Evolutionary conservation across 23 red algal genomes (phyloP), one percentile per base, ranked within the genome.

Genomic region (Gracilariopsis chorda): DNA sequence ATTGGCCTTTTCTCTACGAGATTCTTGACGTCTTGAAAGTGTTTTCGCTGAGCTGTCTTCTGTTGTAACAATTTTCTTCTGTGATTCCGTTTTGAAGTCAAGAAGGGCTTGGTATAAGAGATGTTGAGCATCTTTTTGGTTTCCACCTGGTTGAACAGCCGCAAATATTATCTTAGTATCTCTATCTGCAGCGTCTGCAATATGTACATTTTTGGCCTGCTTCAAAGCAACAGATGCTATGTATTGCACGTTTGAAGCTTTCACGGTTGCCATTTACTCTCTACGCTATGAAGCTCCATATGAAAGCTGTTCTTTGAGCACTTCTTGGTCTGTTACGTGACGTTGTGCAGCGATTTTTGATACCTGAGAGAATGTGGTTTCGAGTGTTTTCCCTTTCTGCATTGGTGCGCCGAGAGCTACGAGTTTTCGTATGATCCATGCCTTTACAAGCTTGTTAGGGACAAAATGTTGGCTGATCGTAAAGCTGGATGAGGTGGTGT

Each of bases 41-140:
- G 72, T 28, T 6, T 34, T 48, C 10, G 2, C 21, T 4, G 72
- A 37, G 32, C 27, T 44, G 19, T 77, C 40, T 21, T 77, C 72
- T 17, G 72, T 51, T 8, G 45, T 77, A 5, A 77, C 5, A 3
- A 20, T 20, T 13, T 11, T 5, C 1, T 25, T 4, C 25, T 42
- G 25, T 0, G 80, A 53, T 0, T 67, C 80, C 11, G 41, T 7
- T 42, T 84, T 84, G 80, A 48, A 84, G 19, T 84, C 80, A 7
- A 70, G n/a, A 23, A 84, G 12, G 51, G 45, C 34, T 49, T 84
- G 56, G 48, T 84, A 53, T 28, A 84, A 1, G 16, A 28, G 28
- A 64, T 84, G 80, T 44, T 84, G 80, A 44, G 80, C 52, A 69
- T 84, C 59, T 39, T 58, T 19, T 28, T 84, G 1, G 11, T 23